Evolutionary conservation across 2,329 filamentous ascomycete genomes (phyloP).

Genomic region (Botrytis medusae): DNA sequence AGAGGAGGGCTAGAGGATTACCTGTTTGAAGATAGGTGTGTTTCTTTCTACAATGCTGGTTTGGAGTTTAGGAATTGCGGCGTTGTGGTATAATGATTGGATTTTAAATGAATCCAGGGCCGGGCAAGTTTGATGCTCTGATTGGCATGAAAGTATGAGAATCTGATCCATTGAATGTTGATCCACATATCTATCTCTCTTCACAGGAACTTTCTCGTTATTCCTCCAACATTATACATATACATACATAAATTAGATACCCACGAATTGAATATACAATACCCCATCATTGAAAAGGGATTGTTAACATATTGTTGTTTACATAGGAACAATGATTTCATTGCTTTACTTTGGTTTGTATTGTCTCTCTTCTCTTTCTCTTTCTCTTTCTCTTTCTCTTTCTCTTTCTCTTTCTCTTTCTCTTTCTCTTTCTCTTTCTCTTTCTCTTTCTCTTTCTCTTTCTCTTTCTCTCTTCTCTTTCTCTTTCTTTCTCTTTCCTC

Average conservation of each 20-base stretch:
- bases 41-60: neutral
- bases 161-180: neutral
- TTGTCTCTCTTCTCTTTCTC: too few relatives aligned
- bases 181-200: neutral
- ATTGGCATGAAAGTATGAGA: accelerated
- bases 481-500: too few relatives aligned
- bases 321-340: too few relatives aligned
- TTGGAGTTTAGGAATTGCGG: neutral
- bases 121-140: neutral
- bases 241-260: neutral
- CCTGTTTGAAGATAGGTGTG: neutral
- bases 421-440: too few relatives aligned
- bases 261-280: too few relatives aligned
- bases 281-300: too few relatives aligned
- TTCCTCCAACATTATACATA: neutral
- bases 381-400: too few relatives aligned
- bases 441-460: too few relatives aligned
- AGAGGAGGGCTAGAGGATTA: constrained; percentile 50
- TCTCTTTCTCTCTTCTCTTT: too few relatives aligned
- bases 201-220: neutral
- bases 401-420: too few relatives aligned
- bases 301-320: accelerated
- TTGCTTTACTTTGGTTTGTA: too few relatives aligned
- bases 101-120: neutral
- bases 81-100: neutral